Evolutionary conservation across 768 basidiomycete species (phyloP).

Genomic region (Tulasnella sp.): DNA sequence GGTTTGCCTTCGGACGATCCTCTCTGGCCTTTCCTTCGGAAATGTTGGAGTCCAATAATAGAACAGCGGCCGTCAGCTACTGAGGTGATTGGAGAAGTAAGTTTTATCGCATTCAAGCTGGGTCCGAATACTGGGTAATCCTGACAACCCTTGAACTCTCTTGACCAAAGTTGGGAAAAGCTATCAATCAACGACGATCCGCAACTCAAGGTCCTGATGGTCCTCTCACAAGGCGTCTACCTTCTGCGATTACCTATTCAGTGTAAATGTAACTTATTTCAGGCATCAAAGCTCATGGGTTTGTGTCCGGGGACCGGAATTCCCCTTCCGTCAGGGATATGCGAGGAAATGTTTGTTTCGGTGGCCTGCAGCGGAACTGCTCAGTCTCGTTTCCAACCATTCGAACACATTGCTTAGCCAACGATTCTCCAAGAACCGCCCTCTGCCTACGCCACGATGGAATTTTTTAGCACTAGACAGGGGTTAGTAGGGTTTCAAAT

Average conservation of each 20-base stretch:
- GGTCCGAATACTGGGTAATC: not conserved
- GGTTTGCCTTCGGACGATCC: not conserved
- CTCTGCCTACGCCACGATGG: too few relatives aligned
- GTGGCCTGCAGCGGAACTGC: not conserved
- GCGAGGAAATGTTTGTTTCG: not conserved
- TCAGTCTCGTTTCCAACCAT: not conserved
- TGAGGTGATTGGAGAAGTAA: not conserved
- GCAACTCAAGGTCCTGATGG: not conserved
- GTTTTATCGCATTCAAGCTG: not conserved
- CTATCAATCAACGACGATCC: not conserved
- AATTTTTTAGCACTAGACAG: too few relatives aligned
- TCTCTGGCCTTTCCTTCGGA: slow-evolving; percentile 24
- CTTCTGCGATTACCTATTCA: not conserved
- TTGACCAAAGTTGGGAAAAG: not conserved
- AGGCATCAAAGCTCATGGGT: too few relatives aligned
- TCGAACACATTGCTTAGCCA: not conserved
- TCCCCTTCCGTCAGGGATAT: too few relatives aligned
- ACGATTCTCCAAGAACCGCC: too few relatives aligned
- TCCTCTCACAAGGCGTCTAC: not conserved
- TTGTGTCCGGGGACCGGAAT: too few relatives aligned
- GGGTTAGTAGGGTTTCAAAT: too few relatives aligned
- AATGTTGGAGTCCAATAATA: slow-evolving; percentile 6
- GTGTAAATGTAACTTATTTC: not conserved
- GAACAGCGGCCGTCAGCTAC: slow-evolving; percentile 9
- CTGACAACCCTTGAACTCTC: not conserved